Evolutionary conservation across 176 grass and related monocot species (phyloP), one percentile per base, ranked within the genome.

Genomic region (Thalia dealbata): DNA sequence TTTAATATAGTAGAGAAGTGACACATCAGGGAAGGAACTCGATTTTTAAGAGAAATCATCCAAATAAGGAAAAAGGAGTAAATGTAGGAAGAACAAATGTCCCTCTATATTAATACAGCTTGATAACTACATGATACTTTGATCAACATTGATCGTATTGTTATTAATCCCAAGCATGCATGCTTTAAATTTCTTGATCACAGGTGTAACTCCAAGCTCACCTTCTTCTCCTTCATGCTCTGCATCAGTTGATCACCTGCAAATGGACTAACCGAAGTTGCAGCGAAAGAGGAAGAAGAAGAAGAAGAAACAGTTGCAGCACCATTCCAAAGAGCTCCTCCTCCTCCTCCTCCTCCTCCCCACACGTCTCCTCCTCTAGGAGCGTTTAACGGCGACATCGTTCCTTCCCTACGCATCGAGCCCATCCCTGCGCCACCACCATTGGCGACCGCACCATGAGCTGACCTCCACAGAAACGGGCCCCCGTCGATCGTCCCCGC

Each of bases 201-300:
- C 82, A 97, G 87, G 80, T 88, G 93, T 85, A 96, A 90, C 90
- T 97, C 93, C 84, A 97, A 81, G 74, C 93, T 97, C 19, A 92
- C 80, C 22, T 80, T 86, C 64, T 82, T 86, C 64, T 97, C 93
- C 15, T 78, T 78, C 29, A 43, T 27, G 10, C 76, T 52, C 9
- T 64, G 56, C 58, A 73, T 68, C 61, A 38, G 14, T 46, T 22
- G 41, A 8, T 46, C 16, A 48, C 45, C 6, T 8, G 38, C 72
- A 77, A 87, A 91, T 74, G 82, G 84, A 81, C 80, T 82, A 82
- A 73, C 81, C 6, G 89, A 59, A 72, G 86, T 79, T 62, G 60
- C 30, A 79, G 73, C 32, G 50, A 79, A 76, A 16, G 79, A 72
- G 25, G 71, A 71, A 28, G 71, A 71, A 26, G 75, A 52, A 44